Evolutionary conservation across 208 protist genomes (phyloP).

Genomic region (Wallacemonas sp.): DNA sequence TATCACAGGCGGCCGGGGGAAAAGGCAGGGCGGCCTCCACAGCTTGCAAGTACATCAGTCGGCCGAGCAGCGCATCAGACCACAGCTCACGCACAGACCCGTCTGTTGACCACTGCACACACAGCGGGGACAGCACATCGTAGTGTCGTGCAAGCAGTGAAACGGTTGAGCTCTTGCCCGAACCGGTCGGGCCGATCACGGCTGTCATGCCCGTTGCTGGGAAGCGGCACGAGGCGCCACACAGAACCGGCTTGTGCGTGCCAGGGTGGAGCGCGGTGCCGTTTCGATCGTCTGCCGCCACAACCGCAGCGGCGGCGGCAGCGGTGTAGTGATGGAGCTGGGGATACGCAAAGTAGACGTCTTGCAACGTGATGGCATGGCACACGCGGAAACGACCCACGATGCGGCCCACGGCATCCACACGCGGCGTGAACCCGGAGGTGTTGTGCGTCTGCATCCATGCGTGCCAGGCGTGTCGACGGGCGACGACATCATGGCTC

Average conservation of each 20-base stretch:
- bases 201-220: constrained; percentile 46
- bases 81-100: constrained; percentile 7
- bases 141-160: constrained; percentile 75
- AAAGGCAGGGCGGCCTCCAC: constrained; percentile 31
- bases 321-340: constrained; percentile 41
- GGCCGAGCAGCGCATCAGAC: constrained; percentile 19
- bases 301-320: not conserved
- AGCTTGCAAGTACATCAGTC: constrained; percentile 31
- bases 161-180: constrained; percentile 79
- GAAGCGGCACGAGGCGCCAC: constrained; percentile 23
- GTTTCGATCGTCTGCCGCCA: not conserved
- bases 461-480: constrained; percentile 23
- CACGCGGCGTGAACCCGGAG: constrained; percentile 24
- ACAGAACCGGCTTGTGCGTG: constrained; percentile 19
- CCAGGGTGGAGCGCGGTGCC: not conserved
- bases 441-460: not conserved
- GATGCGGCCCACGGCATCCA: constrained; percentile 46
- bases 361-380: constrained; percentile 39
- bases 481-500: constrained; percentile 11
- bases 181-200: constrained; percentile 74
- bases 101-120: not conserved
- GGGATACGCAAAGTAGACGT: constrained; percentile 72
- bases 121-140: constrained; percentile 45
- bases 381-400: constrained; percentile 43
- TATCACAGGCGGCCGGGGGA: not conserved